These are phyloP conservation scores for Populus tomentosa DNA, from an alignment of 441 rosid species.

Conservation along the genomic window DNA sequence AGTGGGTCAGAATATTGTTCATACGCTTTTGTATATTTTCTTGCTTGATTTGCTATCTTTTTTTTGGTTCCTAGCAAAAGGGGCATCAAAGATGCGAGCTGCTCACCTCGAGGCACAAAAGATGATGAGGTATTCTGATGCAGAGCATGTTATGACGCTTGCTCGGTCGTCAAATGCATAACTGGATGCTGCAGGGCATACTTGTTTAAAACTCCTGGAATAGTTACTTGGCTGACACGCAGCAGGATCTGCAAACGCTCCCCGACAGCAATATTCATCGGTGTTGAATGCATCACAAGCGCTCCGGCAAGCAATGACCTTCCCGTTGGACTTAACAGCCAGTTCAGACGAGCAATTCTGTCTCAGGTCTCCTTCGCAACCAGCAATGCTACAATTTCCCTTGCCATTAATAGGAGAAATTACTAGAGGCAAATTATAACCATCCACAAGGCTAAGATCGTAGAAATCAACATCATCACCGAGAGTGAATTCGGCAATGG, in stretches of 20 bases:
- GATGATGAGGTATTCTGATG: slow-evolving; percentile 40
- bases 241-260: slow-evolving; percentile 27
- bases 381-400: slow-evolving; percentile 51
- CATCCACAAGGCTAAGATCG: slow-evolving; percentile 62
- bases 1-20: not conserved
- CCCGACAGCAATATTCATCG: slow-evolving; percentile 58
- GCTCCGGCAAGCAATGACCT: slow-evolving; percentile 52
- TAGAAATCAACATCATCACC: slow-evolving; percentile 39
- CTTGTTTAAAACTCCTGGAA: slow-evolving; percentile 48
- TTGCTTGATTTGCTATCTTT: not conserved
- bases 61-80: not conserved
- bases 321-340: slow-evolving; percentile 24
- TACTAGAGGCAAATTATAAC: slow-evolving; percentile 50
- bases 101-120: slow-evolving; percentile 58
- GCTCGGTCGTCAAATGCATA: slow-evolving; percentile 46
- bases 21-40: not conserved
- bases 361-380: slow-evolving; percentile 55
- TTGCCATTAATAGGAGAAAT: slow-evolving; percentile 36
- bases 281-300: slow-evolving; percentile 47
- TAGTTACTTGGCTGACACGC: slow-evolving; percentile 49
- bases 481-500: slow-evolving; percentile 54
- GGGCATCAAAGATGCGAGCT: not conserved
- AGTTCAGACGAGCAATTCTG: slow-evolving; percentile 44
- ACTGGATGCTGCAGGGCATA: slow-evolving; percentile 60
- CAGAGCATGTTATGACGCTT: slow-evolving; percentile 46